Evolutionary conservation across 345 rosid species (phyloP).

Genomic region (Geranium rotundifolium): DNA sequence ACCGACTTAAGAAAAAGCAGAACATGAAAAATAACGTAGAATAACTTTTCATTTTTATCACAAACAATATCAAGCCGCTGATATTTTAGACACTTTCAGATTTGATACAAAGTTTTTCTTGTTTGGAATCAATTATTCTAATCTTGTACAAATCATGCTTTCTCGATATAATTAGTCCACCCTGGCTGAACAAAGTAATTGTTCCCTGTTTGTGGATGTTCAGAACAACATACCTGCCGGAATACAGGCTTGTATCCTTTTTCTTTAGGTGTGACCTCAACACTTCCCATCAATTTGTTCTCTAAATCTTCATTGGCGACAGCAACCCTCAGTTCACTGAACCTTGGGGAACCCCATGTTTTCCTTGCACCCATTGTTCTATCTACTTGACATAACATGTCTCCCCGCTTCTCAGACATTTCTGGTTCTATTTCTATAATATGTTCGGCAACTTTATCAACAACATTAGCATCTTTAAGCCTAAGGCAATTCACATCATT

Average conservation of each 20-base stretch:
- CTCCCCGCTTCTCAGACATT: constrained; percentile 25
- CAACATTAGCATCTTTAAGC: constrained; percentile 18
- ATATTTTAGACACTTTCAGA: too few species aligned
- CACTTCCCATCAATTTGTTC: constrained; percentile 13
- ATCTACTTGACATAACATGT: constrained; percentile 5
- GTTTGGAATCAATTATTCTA: too few species aligned
- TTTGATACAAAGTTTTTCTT: too few species aligned
- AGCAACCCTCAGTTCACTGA: constrained; percentile 47
- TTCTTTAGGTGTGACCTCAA: constrained; percentile 60
- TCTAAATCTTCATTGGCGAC: constrained; percentile 31
- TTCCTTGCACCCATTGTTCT: constrained; percentile 27
- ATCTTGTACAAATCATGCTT: neutral
- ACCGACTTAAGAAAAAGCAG: too few species aligned
- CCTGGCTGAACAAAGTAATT: constrained; percentile 38
- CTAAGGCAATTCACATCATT: constrained; percentile 12
- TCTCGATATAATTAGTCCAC: constrained; percentile 4
- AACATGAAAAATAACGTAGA: too few species aligned
- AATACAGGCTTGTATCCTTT: constrained; percentile 47
- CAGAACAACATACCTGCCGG: constrained; percentile 44
- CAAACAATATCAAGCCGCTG: too few species aligned
- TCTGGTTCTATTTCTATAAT: constrained; percentile 31
- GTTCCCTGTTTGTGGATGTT: constrained; percentile 21
- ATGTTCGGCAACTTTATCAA: constrained; percentile 19
- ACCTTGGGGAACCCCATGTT: constrained; percentile 59
- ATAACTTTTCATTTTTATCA: too few species aligned